A percentile compares a stretch with the other conserved stretches of the same genome.
phyloP scores from a whole-genome alignment of 169 alveolate genomes.

The Plasmodium relictum region DNA sequence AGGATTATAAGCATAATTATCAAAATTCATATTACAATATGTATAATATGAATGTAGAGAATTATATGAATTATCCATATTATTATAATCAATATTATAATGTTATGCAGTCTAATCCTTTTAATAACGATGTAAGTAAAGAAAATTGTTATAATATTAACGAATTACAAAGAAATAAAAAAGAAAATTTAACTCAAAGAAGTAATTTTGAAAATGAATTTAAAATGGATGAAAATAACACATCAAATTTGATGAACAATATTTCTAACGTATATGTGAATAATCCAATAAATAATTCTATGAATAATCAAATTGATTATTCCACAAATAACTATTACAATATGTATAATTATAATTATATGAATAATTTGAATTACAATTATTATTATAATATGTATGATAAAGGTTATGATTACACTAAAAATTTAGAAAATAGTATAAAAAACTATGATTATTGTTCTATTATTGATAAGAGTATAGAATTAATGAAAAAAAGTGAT shows the following conservation, averaged over 20 bases:
- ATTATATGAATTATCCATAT: slow-evolving; percentile 6
- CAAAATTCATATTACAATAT: not conserved
- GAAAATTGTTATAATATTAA: not conserved
- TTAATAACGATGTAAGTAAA: not conserved
- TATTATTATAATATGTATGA: slow-evolving; percentile 19
- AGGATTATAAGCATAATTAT: not conserved
- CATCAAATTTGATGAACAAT: not conserved
- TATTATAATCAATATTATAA: slow-evolving; percentile 21
- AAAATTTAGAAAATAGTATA: not conserved
- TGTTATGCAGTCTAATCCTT: not conserved
- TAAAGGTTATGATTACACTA: not conserved
- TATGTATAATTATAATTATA: slow-evolving; percentile 27
- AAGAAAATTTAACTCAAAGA: not conserved
- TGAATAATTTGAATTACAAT: slow-evolving; percentile 11
- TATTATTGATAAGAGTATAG: slow-evolving; percentile 28
- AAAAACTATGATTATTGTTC: slow-evolving; percentile 24
- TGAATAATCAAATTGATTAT: not conserved
- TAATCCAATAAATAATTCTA: too few relatives aligned
- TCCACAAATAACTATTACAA: slow-evolving; percentile 24
- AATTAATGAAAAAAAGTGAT: slow-evolving; percentile 63
- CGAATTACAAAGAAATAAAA: not conserved
- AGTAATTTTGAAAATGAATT: not conserved
- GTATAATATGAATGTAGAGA: slow-evolving; percentile 7
- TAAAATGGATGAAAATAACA: slow-evolving; percentile 2
- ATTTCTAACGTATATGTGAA: not conserved